phyloP scores from a whole-genome alignment of 169 alveolate species.

The Cryptosporidium sp. region DNA sequence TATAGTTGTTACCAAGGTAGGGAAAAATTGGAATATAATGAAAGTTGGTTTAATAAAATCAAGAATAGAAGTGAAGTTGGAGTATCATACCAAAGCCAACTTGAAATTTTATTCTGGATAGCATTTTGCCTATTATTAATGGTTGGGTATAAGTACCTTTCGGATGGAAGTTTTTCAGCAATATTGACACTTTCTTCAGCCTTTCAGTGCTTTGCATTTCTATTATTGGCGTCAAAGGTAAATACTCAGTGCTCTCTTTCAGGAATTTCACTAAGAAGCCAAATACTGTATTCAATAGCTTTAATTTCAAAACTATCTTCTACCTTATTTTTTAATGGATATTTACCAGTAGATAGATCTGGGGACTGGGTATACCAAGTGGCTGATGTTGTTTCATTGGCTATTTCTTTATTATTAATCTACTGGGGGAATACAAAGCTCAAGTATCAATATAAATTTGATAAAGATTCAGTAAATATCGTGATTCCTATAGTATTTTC shows the following conservation, averaged over 20 bases:
- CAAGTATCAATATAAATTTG: slow-evolving; percentile 77
- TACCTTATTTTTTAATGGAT: slow-evolving; percentile 79
- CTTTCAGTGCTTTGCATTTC: slow-evolving; percentile 74
- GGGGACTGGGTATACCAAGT: slow-evolving; percentile 84
- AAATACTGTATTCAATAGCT: slow-evolving; percentile 72
- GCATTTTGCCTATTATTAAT: slow-evolving; percentile 50
- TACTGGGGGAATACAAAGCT: slow-evolving; percentile 71
- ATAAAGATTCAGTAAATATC: slow-evolving; percentile 75
- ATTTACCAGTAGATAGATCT: slow-evolving; percentile 83
- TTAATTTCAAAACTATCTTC: slow-evolving; percentile 80
- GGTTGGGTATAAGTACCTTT: slow-evolving; percentile 71
- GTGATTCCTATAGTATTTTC: slow-evolving; percentile 78
- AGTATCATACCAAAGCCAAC: slow-evolving; percentile 29
- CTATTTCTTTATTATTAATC: slow-evolving; percentile 65
- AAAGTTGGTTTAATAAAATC: slow-evolving; percentile 16
- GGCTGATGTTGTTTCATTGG: slow-evolving; percentile 78
- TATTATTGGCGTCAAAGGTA: slow-evolving; percentile 62
- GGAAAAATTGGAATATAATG: slow-evolving; percentile 24
- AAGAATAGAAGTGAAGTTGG: slow-evolving; percentile 24
- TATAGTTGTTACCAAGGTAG: slow-evolving; percentile 15
- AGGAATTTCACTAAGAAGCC: slow-evolving; percentile 60
- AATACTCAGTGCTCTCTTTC: slow-evolving; percentile 74
- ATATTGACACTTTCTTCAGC: slow-evolving; percentile 70
- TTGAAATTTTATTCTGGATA: slow-evolving; percentile 67
- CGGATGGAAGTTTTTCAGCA: slow-evolving; percentile 76